These are phyloP conservation scores for Acephala macrosclerotiorum DNA, from an alignment of 2,329 filamentous ascomycete genomes.

Conservation along the genomic window DNA sequence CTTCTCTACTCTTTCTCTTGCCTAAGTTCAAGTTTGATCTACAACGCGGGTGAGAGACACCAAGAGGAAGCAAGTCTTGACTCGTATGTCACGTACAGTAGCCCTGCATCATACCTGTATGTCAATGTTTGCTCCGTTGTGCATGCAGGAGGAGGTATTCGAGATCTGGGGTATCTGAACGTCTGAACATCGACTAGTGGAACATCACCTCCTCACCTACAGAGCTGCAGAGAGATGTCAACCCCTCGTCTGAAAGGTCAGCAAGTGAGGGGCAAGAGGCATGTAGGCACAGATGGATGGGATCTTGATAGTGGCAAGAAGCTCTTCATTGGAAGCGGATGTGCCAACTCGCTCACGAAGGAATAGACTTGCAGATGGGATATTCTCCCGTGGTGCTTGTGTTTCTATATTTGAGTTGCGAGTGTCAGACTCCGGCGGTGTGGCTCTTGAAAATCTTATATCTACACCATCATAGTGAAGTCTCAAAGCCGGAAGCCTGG, in stretches of 20 bases:
- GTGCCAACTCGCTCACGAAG: background rate
- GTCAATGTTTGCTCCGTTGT: background rate
- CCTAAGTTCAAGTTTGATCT: too few species aligned
- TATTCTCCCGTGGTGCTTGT: background rate
- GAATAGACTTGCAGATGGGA: background rate
- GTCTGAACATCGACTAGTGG: background rate
- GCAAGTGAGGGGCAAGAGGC: background rate
- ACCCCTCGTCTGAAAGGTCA: background rate
- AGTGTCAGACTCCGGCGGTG: background rate
- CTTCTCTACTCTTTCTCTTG: background rate
- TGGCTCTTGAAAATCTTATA: background rate
- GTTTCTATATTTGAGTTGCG: background rate
- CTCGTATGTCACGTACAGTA: background rate
- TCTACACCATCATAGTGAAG: background rate
- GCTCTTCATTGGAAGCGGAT: background rate
- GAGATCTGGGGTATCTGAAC: background rate
- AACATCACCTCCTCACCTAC: background rate
- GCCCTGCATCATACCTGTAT: background rate
- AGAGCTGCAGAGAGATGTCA: background rate
- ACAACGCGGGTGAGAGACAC: background rate
- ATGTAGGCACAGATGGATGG: background rate
- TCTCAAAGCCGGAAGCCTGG: background rate
- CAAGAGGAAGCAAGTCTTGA: background rate
- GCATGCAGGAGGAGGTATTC: background rate
- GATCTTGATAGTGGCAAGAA: background rate